These are phyloP conservation scores for Blumeria hordei DNA, from an alignment of 2,329 filamentous ascomycete genomes.

Conservation along the genomic window DNA sequence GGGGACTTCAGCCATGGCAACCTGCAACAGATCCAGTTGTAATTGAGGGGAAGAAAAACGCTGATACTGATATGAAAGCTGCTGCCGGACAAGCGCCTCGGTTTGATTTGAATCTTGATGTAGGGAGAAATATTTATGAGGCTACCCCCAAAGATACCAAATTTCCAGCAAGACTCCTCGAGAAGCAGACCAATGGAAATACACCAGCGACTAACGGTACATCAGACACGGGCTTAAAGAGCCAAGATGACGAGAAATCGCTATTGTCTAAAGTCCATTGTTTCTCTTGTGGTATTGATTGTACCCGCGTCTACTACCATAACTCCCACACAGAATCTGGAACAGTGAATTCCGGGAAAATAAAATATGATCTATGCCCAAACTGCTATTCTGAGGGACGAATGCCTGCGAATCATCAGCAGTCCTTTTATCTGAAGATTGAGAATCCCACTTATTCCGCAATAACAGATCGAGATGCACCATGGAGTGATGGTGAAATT, in stretches of 20 bases:
- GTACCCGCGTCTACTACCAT: conserved; percentile 47
- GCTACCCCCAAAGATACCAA: conserved; percentile 54
- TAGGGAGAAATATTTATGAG: conserved; percentile 89
- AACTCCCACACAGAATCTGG: conserved; percentile 27
- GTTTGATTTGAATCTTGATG: conserved; percentile 69
- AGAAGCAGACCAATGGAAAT: conserved; percentile 53
- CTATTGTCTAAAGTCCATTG: conserved; percentile 53
- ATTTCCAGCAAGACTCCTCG: conserved; percentile 36
- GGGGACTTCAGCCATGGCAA: conserved; percentile 86
- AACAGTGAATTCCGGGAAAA: conserved; percentile 20
- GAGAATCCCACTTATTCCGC: conserved; percentile 69
- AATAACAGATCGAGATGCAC: conserved; percentile 58
- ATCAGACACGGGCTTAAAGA: conserved; percentile 17
- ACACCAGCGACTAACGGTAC: conserved; percentile 40
- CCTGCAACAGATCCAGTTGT: conserved; percentile 55
- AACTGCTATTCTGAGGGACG: conserved; percentile 72
- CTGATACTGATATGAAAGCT: conserved; percentile 27
- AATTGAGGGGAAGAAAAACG: conserved; percentile 32
- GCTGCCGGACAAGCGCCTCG: conserved; percentile 41
- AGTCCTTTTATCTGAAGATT: conserved; percentile 64
- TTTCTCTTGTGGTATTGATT: conserved; percentile 80
- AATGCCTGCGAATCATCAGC: conserved; percentile 55
- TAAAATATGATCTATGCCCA: conserved; percentile 73
- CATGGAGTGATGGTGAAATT: conserved; percentile 79
- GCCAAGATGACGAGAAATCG: conserved; percentile 36